phyloP scores from a whole-genome alignment of 1,284 basidiomycete genomes.

The Ceratobasidium sp. region DNA sequence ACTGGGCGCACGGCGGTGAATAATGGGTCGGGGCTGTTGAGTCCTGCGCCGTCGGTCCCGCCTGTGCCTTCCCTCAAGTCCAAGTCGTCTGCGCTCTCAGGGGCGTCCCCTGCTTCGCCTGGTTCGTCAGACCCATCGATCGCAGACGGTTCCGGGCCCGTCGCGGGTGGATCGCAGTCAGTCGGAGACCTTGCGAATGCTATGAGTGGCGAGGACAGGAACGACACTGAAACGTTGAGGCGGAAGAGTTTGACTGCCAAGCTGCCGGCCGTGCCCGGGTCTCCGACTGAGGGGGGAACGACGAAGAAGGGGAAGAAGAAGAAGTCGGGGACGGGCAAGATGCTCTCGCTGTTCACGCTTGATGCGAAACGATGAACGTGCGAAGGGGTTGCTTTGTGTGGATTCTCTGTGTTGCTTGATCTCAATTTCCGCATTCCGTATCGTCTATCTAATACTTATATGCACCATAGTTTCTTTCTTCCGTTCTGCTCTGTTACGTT shows the following conservation, averaged over 20 bases:
- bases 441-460: conserved; percentile 22
- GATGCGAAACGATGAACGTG: conserved; percentile 59
- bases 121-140: conserved; percentile 77
- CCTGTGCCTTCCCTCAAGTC: conserved; percentile 79
- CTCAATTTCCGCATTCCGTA: conserved; percentile 4
- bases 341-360: conserved; percentile 73
- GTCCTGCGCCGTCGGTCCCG: conserved; percentile 42
- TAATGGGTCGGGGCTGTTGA: conserved; percentile 35
- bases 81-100: conserved; percentile 79
- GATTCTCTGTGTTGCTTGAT: not conserved
- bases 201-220: conserved; percentile 21
- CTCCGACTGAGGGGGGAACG: conserved; percentile 61
- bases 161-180: conserved; percentile 38
- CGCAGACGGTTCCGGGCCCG: conserved; percentile 62
- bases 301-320: conserved; percentile 80
- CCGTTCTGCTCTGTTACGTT: conserved; percentile 23
- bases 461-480: not conserved
- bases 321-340: conserved; percentile 84
- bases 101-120: conserved; percentile 67
- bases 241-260: conserved; percentile 22
- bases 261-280: conserved; percentile 20
- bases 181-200: conserved; percentile 46
- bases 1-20: conserved; percentile 21
- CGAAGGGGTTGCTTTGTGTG: not conserved
- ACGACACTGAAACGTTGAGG: conserved; percentile 30